Evolutionary conservation across 108 stramenopile species (phyloP).

Genomic region (Conticribra weissflogii): DNA sequence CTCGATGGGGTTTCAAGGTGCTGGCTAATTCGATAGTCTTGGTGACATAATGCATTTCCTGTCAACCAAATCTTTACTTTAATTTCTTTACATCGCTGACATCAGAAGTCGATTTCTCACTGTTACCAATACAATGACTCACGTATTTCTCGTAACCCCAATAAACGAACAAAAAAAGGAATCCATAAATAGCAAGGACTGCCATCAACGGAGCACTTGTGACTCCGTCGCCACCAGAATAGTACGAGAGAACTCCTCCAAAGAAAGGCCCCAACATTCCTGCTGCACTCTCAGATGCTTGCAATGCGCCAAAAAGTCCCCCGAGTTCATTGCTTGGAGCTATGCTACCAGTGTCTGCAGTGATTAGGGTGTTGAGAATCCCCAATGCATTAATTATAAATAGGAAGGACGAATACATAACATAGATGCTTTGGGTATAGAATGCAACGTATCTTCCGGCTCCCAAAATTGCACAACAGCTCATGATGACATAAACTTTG

Average conservation of each 20-base stretch:
- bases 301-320: slow-evolving; percentile 74
- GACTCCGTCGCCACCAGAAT: slow-evolving; percentile 30
- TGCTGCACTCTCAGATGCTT: slow-evolving; percentile 71
- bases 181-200: slow-evolving; percentile 56
- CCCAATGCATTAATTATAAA: slow-evolving; percentile 78
- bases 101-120: too few relatives aligned
- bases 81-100: slow-evolving; percentile 16
- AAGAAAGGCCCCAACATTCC: slow-evolving; percentile 81
- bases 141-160: slow-evolving; percentile 57
- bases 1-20: too few relatives aligned
- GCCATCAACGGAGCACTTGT: slow-evolving; percentile 65
- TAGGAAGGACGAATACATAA: slow-evolving; percentile 65
- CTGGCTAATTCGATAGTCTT: too few relatives aligned
- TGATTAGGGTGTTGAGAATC: slow-evolving; percentile 76
- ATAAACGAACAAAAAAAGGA: slow-evolving; percentile 53
- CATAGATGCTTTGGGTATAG: slow-evolving; percentile 48
- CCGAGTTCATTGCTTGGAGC: slow-evolving; percentile 73
- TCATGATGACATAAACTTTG: slow-evolving; percentile 58
- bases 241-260: slow-evolving; percentile 59
- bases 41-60: too few relatives aligned
- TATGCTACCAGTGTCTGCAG: slow-evolving; percentile 73
- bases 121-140: slow-evolving; percentile 10
- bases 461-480: slow-evolving; percentile 57
- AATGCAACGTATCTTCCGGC: slow-evolving; percentile 71
- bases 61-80: too few relatives aligned